phyloP scores from a whole-genome alignment of 345 rosid species.

The Arabis hirsuta region DNA sequence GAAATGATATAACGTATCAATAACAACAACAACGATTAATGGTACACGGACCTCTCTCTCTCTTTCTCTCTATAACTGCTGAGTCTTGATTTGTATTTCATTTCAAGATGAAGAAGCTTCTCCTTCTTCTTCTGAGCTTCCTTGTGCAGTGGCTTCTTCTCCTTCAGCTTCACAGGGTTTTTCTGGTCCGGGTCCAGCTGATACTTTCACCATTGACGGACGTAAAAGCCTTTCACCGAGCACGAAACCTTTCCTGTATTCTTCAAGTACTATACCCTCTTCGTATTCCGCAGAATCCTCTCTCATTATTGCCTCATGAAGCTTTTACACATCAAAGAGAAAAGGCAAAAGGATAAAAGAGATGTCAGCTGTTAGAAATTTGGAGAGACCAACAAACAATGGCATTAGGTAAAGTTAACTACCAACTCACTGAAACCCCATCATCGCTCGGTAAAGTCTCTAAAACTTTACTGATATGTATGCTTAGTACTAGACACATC shows the following conservation, averaged over 20 bases:
- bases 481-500: slow-evolving; percentile 14
- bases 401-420: slow-evolving; percentile 5
- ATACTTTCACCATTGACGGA: slow-evolving; percentile 96
- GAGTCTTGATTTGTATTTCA: slow-evolving; percentile 12
- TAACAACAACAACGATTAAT: slow-evolving; percentile 22
- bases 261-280: slow-evolving; percentile 82
- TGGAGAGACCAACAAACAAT: slow-evolving; percentile 9
- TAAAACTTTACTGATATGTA: slow-evolving; percentile 9
- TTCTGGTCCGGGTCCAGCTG: slow-evolving; percentile 95
- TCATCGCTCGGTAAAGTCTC: slow-evolving; percentile 8
- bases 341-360: slow-evolving; percentile 4
- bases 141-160: slow-evolving; percentile 44
- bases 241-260: slow-evolving; percentile 84
- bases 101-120: slow-evolving; percentile 52
- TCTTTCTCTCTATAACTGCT: neutral
- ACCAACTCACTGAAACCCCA: slow-evolving; percentile 23
- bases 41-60: slow-evolving; percentile 22
- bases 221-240: slow-evolving; percentile 87
- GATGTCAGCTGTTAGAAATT: slow-evolving; percentile 30
- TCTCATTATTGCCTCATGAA: slow-evolving; percentile 96
- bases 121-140: slow-evolving; percentile 36
- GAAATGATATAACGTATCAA: slow-evolving; percentile 24
- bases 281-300: slow-evolving; percentile 82
- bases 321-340: slow-evolving; percentile 47
- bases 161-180: slow-evolving; percentile 52